A percentile compares a stretch with the other conserved stretches of the same genome.
These are phyloP conservation scores for Pseudogymnoascus sp. DNA, from an alignment of 2,329 filamentous ascomycete genomes.

Conservation along the genomic window DNA sequence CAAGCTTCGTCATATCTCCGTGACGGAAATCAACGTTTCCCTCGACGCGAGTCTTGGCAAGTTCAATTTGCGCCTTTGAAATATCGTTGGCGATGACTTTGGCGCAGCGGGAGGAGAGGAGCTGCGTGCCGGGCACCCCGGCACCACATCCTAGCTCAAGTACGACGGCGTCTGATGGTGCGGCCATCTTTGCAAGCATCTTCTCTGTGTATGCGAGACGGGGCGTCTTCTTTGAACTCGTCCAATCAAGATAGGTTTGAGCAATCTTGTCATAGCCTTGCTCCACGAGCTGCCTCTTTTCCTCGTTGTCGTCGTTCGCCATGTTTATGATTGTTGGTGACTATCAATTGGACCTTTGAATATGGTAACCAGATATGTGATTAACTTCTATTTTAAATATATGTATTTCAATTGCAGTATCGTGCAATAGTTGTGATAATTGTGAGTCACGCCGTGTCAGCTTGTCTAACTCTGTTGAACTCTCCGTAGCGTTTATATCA, in stretches of 20 bases:
- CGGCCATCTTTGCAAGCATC: slow-evolving; percentile 8
- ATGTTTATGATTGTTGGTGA: not conserved
- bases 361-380: not conserved
- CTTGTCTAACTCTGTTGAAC: not conserved
- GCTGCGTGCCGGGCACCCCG: slow-evolving; percentile 5
- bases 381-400: not conserved
- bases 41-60: slow-evolving; percentile 6
- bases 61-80: slow-evolving; percentile 8
- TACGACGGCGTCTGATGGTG: not conserved
- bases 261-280: slow-evolving; percentile 6
- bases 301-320: not conserved
- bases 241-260: slow-evolving; percentile 3
- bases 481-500: not conserved
- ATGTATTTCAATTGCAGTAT: not conserved
- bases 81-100: slow-evolving; percentile 10
- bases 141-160: slow-evolving; percentile 7
- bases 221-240: not conserved
- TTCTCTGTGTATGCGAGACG: slow-evolving; percentile 8
- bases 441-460: slow-evolving; percentile 1
- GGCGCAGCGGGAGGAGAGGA: not conserved
- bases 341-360: not conserved
- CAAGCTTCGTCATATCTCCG: slow-evolving; percentile 35
- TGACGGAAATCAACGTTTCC: slow-evolving; percentile 14
- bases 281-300: slow-evolving; percentile 1
- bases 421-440: not conserved